Percentiles rank a stretch among this genome's conserved stretches.
Conservation (phyloP, 2,329 filamentous ascomycete genomes). For the Didymella segeticola region DNA sequence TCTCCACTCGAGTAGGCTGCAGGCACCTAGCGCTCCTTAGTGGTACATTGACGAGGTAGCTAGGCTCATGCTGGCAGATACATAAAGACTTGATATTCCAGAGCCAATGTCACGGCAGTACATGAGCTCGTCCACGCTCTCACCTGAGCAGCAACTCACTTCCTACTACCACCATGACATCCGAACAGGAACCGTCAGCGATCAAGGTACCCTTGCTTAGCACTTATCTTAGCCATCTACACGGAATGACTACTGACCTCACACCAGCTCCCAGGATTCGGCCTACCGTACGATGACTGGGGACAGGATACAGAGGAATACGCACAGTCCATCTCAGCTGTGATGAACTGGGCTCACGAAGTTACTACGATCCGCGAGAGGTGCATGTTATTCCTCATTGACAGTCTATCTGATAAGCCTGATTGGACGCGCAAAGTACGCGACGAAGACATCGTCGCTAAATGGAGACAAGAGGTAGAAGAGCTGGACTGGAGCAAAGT, state of each 20-base stretch:
- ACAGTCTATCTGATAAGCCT: slow-evolving; percentile 48
- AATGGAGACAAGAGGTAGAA: slow-evolving; percentile 24
- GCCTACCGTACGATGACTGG: slow-evolving; percentile 3
- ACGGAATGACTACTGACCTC: slow-evolving; percentile 39
- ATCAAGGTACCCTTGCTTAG: background rate
- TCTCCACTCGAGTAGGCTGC: background rate
- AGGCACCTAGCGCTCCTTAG: background rate
- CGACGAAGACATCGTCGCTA: slow-evolving; percentile 34
- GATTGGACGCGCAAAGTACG: slow-evolving; percentile 51
- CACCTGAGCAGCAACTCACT: background rate
- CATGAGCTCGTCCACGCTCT: background rate
- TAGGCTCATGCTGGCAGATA: background rate
- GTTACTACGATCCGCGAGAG: slow-evolving; percentile 44
- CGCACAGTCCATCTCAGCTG: slow-evolving; percentile 4
- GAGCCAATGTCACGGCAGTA: background rate
- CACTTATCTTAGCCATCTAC: background rate
- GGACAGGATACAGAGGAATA: background rate
- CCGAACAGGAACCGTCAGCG: background rate
- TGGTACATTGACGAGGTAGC: background rate
- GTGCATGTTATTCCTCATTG: slow-evolving; percentile 48
- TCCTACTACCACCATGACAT: background rate
- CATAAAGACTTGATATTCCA: background rate
- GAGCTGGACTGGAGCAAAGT: slow-evolving; percentile 10
- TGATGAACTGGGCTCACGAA: slow-evolving; percentile 1
- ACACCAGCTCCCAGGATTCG: slow-evolving; percentile 11